Evolutionary conservation across 1,139 yeast genomes (phyloP).

Genomic region (Arxiozyma bovina): DNA sequence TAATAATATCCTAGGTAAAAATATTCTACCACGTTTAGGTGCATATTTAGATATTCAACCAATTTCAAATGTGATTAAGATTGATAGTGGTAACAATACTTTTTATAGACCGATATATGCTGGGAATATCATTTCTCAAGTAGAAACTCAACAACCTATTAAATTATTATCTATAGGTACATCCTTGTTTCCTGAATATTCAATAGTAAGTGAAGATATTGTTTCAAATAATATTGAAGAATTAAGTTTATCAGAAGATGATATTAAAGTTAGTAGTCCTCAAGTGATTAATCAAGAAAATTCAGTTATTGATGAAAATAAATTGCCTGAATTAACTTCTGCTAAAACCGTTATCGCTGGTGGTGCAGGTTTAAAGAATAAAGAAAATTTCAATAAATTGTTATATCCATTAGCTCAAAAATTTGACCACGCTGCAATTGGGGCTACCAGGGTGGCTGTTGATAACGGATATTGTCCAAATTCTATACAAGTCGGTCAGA

Average conservation of each 20-base stretch:
- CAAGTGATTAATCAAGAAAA: slow-evolving; percentile 14
- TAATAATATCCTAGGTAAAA: slow-evolving; percentile 81
- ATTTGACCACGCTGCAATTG: slow-evolving; percentile 69
- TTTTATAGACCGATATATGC: slow-evolving; percentile 94
- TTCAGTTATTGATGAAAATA: slow-evolving; percentile 55
- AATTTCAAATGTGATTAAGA: slow-evolving; percentile 66
- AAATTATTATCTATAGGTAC: slow-evolving; percentile 71
- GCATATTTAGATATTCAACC: slow-evolving; percentile 86
- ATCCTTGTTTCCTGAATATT: slow-evolving; percentile 66
- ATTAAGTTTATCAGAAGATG: slow-evolving; percentile 18
- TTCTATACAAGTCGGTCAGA: slow-evolving; percentile 96
- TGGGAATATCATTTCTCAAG: slow-evolving; percentile 85
- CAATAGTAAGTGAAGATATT: slow-evolving; percentile 29
- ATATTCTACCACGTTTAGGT: slow-evolving; percentile 76
- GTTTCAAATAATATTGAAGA: slow-evolving; percentile 42
- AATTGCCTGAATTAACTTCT: slow-evolving; percentile 84
- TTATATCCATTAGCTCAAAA: slow-evolving; percentile 79
- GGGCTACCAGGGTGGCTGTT: slow-evolving; percentile 97
- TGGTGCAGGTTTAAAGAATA: slow-evolving; percentile 88
- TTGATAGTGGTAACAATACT: slow-evolving; percentile 50
- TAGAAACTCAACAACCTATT: slow-evolving; percentile 57
- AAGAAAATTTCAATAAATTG: slow-evolving; percentile 72
- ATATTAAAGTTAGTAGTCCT: not conserved
- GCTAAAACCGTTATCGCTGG: slow-evolving; percentile 81
- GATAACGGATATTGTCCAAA: slow-evolving; percentile 94